Evolutionary conservation across 192 early-diverging fungal species (phyloP), one percentile per base, ranked within the genome.

Genomic region (Coemansia sp.): DNA sequence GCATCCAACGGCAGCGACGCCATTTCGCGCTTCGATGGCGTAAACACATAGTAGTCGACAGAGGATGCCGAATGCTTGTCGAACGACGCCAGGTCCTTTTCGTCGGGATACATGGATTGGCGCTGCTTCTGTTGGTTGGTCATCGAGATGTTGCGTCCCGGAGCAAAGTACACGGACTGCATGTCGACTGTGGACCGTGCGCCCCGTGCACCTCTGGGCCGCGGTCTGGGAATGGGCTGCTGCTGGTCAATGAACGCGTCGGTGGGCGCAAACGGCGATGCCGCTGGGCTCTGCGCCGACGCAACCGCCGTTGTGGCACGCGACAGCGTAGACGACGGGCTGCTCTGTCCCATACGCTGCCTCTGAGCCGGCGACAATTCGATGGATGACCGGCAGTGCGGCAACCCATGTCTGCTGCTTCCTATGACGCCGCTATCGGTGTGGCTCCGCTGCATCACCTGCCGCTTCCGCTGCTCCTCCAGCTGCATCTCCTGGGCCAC

Each of bases 111-210:
- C 28, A 67, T 28, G 5, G 74, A 70, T 45, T 59, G 44, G 13
- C 67, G 37, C 55, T 69, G 67, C 27, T 70, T 58, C 53, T 70
- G 66, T 40, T 75, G 73, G 59, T 76, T 76, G 30, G 74, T 68
- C 65, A 61, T 67, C 5, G 64, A 67, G 34, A 77, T 58, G 68
- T 77, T 77, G 34, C 75, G 75, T 13, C 75, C 75, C 6, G 75
- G 75, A 54, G 75, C 75, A 71, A 77, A 77, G 50, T 77, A 77
- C 61, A 77, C 75, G 0, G 75, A 77, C 58, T 77, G 75, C 65
- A 71, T 77, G 48, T 77, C 68, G 10, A 70, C 50, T 17, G 41
- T 59, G 14, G 65, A 71, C 44, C 75, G 68, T 9, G 61, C 68
- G 0, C 61, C 42, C 2, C 75, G 64, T 0, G 68, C 68, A 3